Percentiles rank a stretch among this genome's conserved stretches.
phyloP scores from a whole-genome alignment of 352 stramenopile species.

The Phytophthora nicotianae region DNA sequence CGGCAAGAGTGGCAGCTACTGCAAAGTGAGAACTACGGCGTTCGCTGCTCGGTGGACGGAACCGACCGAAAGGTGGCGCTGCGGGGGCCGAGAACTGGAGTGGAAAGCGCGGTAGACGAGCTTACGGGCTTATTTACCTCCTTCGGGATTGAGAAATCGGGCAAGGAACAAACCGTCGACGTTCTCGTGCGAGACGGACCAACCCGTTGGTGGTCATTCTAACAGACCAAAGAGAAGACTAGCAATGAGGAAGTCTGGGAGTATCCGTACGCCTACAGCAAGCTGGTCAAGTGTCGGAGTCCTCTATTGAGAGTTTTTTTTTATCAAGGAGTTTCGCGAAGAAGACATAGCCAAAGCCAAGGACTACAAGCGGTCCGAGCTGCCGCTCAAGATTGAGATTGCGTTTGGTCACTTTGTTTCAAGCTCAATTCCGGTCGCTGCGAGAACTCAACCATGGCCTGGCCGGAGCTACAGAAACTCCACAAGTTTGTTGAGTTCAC shows the following conservation, averaged over 20 bases:
- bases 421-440: slow-evolving; percentile 28
- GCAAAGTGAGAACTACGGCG: slow-evolving; percentile 34
- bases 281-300: slow-evolving; percentile 21
- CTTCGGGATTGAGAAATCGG: slow-evolving; percentile 10
- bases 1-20: slow-evolving; percentile 42
- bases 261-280: slow-evolving; percentile 33
- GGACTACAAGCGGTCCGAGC: slow-evolving; percentile 18
- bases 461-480: slow-evolving; percentile 39
- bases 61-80: slow-evolving; percentile 35
- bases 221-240: slow-evolving; percentile 13
- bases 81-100: slow-evolving; percentile 9
- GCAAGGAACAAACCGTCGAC: slow-evolving; percentile 28
- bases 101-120: slow-evolving; percentile 31
- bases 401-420: slow-evolving; percentile 44
- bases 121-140: slow-evolving; percentile 33
- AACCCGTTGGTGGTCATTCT: slow-evolving; percentile 34
- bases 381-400: slow-evolving; percentile 24
- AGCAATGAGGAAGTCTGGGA: slow-evolving; percentile 24
- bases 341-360: slow-evolving; percentile 26
- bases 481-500: slow-evolving; percentile 28
- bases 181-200: slow-evolving; percentile 31
- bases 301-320: slow-evolving; percentile 17
- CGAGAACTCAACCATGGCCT: slow-evolving; percentile 24
- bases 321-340: slow-evolving; percentile 37
- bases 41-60: slow-evolving; percentile 37